Conservation (phyloP, 257 asterid genomes). For the Solanum megistacrolobum region DNA sequence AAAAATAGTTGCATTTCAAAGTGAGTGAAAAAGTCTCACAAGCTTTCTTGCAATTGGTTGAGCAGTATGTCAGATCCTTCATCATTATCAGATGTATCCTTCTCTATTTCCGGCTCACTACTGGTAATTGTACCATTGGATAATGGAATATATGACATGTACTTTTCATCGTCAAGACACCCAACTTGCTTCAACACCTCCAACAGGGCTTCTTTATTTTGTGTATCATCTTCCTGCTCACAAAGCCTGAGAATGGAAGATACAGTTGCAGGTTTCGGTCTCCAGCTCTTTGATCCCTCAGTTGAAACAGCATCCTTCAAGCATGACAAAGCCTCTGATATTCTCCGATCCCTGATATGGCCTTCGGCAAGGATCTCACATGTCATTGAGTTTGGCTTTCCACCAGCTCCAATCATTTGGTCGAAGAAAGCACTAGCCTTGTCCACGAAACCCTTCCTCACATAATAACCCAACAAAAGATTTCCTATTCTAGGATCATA, state of each 20-base stretch:
- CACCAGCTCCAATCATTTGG: conserved; percentile 59
- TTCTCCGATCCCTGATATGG: conserved; percentile 41
- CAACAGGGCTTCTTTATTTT: conserved; percentile 37
- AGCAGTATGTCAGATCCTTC: conserved; percentile 25
- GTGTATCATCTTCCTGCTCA: conserved; percentile 41
- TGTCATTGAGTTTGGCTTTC: conserved; percentile 62
- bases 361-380: conserved; percentile 83
- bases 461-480: conserved; percentile 52
- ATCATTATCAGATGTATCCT: conserved; percentile 15
- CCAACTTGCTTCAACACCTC: conserved; percentile 49
- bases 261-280: conserved; percentile 48
- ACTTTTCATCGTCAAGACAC: conserved; percentile 41
- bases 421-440: conserved; percentile 52
- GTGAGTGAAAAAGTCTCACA: conserved; percentile 23
- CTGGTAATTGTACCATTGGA: conserved; percentile 9
- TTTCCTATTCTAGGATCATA: conserved; percentile 75
- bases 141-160: conserved; percentile 35
- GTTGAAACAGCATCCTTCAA: conserved; percentile 47
- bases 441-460: conserved; percentile 43
- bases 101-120: conserved; percentile 3
- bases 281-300: conserved; percentile 63
- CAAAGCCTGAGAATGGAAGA: conserved; percentile 37
- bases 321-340: conserved; percentile 68
- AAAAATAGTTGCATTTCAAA: neutral
- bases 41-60: conserved; percentile 51